Evolutionary conservation across 2,329 filamentous ascomycete species (phyloP), one percentile per base, ranked within the genome.

Genomic region (Alternaria consortialis): DNA sequence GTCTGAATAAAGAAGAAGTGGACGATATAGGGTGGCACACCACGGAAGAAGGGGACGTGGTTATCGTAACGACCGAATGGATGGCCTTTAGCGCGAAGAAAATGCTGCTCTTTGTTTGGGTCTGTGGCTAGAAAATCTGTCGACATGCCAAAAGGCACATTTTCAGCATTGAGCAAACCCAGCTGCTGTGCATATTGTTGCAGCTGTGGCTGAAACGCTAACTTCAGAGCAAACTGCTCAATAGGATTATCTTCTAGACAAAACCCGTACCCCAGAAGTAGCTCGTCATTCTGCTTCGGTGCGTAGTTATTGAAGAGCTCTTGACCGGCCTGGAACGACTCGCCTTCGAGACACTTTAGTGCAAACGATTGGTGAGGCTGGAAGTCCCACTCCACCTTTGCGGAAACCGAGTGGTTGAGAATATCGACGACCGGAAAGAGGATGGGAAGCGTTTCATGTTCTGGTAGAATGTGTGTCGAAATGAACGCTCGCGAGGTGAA

Each of bases 271-370:
- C 84, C 84, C 46, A 84, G 79, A 2, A 86, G 73, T 2, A 86
- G 72, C 66, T 86, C 83, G 62, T 84, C 83, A 52, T 86, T 86
- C 6, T 80, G 76, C 64, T 85, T 85, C 2, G 83, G 80, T 0
- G 81, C 84, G 56, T 86, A 86, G 65, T 86, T 86, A 69, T 86
- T 86, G 73, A 78, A 83, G 2, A 86, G 71, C 62, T 85, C 80
- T 4, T 77, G 73, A 3, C 80, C 82, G 5, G 72, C 62, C 4
- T 66, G 39, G 3, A 81, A 64, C 0, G 58, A 57, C 5, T 80
- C 73, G 8, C 72, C 71, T 8, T 81, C 74, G 4, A 77, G 72
- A 27, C 79, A 63, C 8, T 74, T 75, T 23, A 85, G 69, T 9
- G 74, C 74, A 60, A 84, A 84, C 1, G 70, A 68, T 4, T 68